phyloP scores from a whole-genome alignment of 352 stramenopile species.

The Plasmopara muralis region DNA sequence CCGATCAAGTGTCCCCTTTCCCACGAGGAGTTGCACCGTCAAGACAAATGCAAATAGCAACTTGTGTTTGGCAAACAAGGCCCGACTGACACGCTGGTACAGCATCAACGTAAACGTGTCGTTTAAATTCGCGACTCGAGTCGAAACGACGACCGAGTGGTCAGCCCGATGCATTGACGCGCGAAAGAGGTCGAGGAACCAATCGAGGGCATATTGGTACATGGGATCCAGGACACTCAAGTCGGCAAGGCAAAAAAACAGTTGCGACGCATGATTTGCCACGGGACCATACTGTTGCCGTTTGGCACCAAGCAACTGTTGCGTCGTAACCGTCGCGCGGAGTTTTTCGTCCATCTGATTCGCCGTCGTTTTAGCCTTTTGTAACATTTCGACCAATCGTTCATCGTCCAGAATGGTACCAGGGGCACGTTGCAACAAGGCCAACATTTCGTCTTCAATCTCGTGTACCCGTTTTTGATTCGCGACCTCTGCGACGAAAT shows the following conservation, averaged over 20 bases:
- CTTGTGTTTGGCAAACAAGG: conserved; percentile 95
- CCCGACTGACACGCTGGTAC: conserved; percentile 94
- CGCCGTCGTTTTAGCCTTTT: conserved; percentile 89
- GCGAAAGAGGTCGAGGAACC: conserved; percentile 94
- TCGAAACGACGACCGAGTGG: conserved; percentile 62
- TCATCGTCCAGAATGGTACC: conserved; percentile 96
- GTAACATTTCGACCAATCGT: conserved; percentile 91
- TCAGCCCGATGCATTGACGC: conserved; percentile 86
- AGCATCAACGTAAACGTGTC: conserved; percentile 93
- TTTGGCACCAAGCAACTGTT: conserved; percentile 90
- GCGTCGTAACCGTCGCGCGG: conserved; percentile 86
- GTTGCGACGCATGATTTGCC: conserved; percentile 83
- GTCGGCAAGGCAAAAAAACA: conserved; percentile 95
- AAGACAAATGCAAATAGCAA: conserved; percentile 93
- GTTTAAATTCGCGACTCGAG: conserved; percentile 86
- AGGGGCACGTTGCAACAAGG: conserved; percentile 87
- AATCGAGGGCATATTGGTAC: conserved; percentile 95
- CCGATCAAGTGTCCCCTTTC: conserved; percentile 64
- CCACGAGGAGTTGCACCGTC: conserved; percentile 89
- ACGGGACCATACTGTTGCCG: conserved; percentile 89
- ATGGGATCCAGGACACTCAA: conserved; percentile 92
- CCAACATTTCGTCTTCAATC: conserved; percentile 95
- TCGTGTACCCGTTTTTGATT: conserved; percentile 94
- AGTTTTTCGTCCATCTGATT: conserved; percentile 94
- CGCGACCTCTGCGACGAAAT: conserved; percentile 92